phyloP scores from a whole-genome alignment of 2,329 filamentous ascomycete genomes.

The Zymoseptoria crescenta region DNA sequence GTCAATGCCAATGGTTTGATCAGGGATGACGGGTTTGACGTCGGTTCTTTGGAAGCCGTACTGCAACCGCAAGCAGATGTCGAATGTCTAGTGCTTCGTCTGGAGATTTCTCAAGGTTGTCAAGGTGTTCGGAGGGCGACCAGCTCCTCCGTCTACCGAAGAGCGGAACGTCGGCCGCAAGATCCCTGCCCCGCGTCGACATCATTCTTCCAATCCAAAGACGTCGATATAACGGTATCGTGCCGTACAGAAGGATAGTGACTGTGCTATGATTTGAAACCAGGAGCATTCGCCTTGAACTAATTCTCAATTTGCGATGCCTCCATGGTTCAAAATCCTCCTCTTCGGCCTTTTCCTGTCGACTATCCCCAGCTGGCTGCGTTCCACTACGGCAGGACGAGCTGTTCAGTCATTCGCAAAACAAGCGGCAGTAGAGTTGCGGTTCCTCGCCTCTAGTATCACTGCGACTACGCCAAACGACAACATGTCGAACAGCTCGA shows the following conservation, averaged over 20 bases:
- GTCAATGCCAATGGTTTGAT: not conserved
- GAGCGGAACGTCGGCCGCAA: too few species aligned
- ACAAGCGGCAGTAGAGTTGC: not conserved
- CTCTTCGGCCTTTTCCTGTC: slow-evolving; percentile 12
- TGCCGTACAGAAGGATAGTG: not conserved
- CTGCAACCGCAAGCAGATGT: not conserved
- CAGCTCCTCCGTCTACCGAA: too few species aligned
- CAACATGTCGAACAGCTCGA: not conserved
- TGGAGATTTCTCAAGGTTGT: too few species aligned
- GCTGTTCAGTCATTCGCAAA: not conserved
- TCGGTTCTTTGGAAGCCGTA: not conserved
- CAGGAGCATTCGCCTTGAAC: not conserved
- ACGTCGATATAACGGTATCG: not conserved
- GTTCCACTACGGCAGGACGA: not conserved
- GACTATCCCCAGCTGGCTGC: slow-evolving; percentile 3
- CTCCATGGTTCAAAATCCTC: slow-evolving; percentile 11
- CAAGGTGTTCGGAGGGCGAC: too few species aligned
- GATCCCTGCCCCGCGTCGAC: too few species aligned
- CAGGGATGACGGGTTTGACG: not conserved
- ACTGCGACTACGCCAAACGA: not conserved
- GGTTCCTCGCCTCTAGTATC: not conserved
- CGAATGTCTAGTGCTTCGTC: not conserved
- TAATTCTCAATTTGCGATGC: slow-evolving; percentile 4
- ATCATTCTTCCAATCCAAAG: not conserved
- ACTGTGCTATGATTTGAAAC: not conserved